Evolutionary conservation across 306 rosid genomes (phyloP), one percentile per base, ranked within the genome.

Genomic region (Lotus japonicus): DNA sequence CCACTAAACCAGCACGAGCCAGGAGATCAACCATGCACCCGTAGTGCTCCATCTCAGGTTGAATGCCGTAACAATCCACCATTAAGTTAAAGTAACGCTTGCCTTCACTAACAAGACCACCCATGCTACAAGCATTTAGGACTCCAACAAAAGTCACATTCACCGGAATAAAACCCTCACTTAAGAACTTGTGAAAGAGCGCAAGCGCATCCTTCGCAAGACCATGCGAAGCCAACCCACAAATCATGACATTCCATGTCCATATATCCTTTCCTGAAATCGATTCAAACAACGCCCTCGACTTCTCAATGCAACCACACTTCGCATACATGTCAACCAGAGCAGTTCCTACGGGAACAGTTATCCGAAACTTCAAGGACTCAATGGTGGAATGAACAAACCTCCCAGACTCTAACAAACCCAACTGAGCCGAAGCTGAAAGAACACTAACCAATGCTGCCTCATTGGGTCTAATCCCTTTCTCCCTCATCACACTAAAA

Each of bases 11-110:
- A 4, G 84, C 81, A 23, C 88, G 91, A 43, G 85, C 80, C 33
- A 86, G 75, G 35, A 91, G 88, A 80, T 88, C 97, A 73, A 91
- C 89, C 96, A 91, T 83, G 79, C 96, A 91, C 13, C 96, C 97
- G 43, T 83, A 86, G 43, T 91, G 97, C 81, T 91, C 97, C 97
- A 91, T 84, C 70, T 84, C 97, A 4, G 88, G 87, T 62, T 51
- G 45, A 66, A 91, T 84, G 9, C 84, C 79, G 61, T 81, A 88
- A 51, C 60, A 48, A 11, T 83, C 78, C 7, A 75, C 68, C 96
- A 91, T 91, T 18, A 83, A 74, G 75, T 77, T 86, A 65, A 84
- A 88, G 72, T 73, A 83, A 57, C 31, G 79, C 57, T 71, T 80
- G 5, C 97, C 97, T 53, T 83, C 91, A 17, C 64, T 70, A 26